phyloP scores from a whole-genome alignment of 305 asterid genomes.

The Solanum hybrid region DNA sequence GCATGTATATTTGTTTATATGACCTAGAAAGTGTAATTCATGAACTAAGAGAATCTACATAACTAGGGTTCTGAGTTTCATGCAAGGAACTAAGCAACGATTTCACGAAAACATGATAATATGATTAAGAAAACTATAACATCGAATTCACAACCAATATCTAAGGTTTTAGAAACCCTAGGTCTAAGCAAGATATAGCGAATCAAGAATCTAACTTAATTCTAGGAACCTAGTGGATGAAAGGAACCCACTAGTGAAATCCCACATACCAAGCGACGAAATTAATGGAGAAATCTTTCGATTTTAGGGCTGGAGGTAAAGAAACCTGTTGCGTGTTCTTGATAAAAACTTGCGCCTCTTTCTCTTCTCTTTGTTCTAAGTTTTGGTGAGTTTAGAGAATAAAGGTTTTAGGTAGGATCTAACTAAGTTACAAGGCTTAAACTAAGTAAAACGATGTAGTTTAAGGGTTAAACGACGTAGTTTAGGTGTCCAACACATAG shows the following conservation, averaged over 20 bases:
- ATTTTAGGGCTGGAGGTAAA: background rate
- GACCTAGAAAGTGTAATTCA: background rate
- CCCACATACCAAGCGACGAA: background rate
- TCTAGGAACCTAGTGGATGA: background rate
- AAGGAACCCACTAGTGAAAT: background rate
- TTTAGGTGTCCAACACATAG: background rate
- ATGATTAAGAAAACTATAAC: background rate
- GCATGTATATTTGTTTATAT: background rate
- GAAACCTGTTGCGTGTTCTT: background rate
- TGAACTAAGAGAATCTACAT: background rate
- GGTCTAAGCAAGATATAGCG: background rate
- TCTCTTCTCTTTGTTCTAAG: background rate
- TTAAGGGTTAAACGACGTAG: background rate
- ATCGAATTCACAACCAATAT: background rate
- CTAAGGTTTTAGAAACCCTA: background rate
- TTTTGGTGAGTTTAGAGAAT: background rate
- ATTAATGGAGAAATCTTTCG: background rate
- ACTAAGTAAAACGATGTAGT: background rate
- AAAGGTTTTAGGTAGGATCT: background rate
- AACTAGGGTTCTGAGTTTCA: background rate
- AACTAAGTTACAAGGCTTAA: background rate
- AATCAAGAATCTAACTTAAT: background rate
- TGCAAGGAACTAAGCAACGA: background rate
- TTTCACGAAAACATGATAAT: background rate
- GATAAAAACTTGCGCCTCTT: background rate